Percentiles rank a stretch among this genome's conserved stretches.
phyloP scores from a whole-genome alignment of 2,329 filamentous ascomycete species.

The Claviceps purpurea region DNA sequence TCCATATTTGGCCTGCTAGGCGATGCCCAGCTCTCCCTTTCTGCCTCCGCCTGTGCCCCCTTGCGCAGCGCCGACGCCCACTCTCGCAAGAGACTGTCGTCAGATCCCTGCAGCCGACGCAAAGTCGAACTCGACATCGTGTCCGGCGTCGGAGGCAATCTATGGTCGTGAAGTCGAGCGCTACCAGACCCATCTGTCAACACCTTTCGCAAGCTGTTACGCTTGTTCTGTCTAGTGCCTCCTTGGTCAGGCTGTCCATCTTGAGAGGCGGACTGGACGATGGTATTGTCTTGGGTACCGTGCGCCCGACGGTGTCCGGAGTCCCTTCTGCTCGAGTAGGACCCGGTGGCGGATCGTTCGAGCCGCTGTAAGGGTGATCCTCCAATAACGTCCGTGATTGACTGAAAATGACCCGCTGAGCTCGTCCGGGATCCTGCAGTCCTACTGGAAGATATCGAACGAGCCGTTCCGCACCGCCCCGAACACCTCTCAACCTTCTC shows the following conservation, averaged over 20 bases:
- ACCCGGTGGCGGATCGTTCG: slow-evolving; percentile 29
- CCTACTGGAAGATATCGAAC: not conserved
- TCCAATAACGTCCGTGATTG: slow-evolving; percentile 25
- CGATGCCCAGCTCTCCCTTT: slow-evolving; percentile 4
- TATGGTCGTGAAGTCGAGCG: slow-evolving; percentile 28
- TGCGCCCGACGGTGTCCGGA: slow-evolving; percentile 16
- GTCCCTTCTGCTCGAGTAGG: slow-evolving; percentile 14
- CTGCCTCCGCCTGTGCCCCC: not conserved
- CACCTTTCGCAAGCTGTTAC: slow-evolving; percentile 33
- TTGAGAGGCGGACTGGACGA: slow-evolving; percentile 8
- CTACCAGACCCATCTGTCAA: slow-evolving; percentile 30
- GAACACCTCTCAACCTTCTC: not conserved
- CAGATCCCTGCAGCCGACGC: slow-evolving; percentile 34
- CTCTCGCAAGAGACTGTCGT: slow-evolving; percentile 30
- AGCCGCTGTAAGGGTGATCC: slow-evolving; percentile 33
- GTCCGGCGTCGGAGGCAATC: slow-evolving; percentile 44
- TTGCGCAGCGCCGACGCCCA: not conserved
- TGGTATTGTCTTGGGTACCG: slow-evolving; percentile 13
- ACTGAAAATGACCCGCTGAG: slow-evolving; percentile 25
- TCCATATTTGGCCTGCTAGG: slow-evolving; percentile 1
- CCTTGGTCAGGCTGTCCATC: slow-evolving; percentile 11
- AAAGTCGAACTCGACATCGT: slow-evolving; percentile 45
- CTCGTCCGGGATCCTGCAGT: slow-evolving; percentile 11
- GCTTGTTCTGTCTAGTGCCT: slow-evolving; percentile 31
- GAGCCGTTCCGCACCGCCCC: slow-evolving; percentile 1